phyloP scores from a whole-genome alignment of 768 basidiomycete species.

The Xerocomellus dryophilus region DNA sequence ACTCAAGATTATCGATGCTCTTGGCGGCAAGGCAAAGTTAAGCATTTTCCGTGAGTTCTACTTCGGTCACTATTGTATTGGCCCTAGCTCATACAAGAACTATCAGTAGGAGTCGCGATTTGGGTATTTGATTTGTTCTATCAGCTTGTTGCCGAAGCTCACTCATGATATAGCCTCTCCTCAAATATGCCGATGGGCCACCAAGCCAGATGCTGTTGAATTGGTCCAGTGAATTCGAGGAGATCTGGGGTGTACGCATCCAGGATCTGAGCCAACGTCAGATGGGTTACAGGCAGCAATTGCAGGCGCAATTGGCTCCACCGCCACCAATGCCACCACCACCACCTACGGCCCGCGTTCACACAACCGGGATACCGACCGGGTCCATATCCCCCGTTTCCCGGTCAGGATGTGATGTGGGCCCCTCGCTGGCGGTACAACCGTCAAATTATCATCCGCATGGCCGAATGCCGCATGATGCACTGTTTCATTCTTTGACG shows the following conservation, averaged over 20 bases:
- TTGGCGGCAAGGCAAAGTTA: conserved; percentile 41
- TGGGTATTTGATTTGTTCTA: conserved; percentile 46
- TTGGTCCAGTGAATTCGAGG: conserved; percentile 64
- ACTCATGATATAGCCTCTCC: conserved; percentile 49
- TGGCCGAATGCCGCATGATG: conserved; percentile 38
- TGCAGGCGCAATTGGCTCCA: conserved; percentile 16
- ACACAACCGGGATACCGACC: conserved; percentile 6
- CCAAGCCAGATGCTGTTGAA: conserved; percentile 47
- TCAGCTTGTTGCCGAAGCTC: conserved; percentile 25
- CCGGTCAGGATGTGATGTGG: conserved; percentile 20
- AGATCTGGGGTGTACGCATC: conserved; percentile 61
- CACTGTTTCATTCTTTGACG: conserved; percentile 28
- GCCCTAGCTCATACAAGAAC: conserved; percentile 11
- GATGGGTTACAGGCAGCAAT: conserved; percentile 13
- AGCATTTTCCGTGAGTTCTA: conserved; percentile 45
- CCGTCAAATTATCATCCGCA: conserved; percentile 33
- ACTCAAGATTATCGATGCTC: conserved; percentile 37
- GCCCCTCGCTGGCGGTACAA: conserved; percentile 13
- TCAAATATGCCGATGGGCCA: conserved; percentile 61
- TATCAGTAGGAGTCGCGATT: conserved; percentile 56
- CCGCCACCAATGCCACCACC: conserved; percentile 33
- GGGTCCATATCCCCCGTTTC: conserved; percentile 23
- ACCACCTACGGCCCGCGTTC: conserved; percentile 25
- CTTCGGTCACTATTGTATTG: conserved; percentile 33
- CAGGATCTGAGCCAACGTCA: conserved; percentile 41